phyloP scores from a whole-genome alignment of 176 grass and related monocot species.

The Typha latifolia region DNA sequence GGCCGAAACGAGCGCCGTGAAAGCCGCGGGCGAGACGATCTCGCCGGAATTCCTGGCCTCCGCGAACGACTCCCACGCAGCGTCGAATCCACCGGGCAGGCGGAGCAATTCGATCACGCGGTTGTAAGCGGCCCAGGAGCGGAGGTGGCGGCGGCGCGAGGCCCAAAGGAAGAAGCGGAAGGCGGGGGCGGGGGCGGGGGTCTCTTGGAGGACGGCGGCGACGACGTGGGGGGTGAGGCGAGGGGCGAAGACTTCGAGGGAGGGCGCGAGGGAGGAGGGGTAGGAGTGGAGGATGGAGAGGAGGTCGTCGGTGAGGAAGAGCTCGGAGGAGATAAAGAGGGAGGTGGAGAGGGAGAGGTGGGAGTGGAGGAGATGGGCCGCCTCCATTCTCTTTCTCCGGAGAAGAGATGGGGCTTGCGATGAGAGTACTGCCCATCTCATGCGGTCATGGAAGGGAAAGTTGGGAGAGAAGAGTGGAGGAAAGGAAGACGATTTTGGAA shows the following conservation, averaged over 20 bases:
- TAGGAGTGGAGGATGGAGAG: constrained; percentile 45
- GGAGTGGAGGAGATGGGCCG: constrained; percentile 36
- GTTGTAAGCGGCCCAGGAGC: constrained; percentile 31
- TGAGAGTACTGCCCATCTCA: constrained; percentile 50
- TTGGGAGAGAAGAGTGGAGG: not conserved
- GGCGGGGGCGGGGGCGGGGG: constrained; percentile 22
- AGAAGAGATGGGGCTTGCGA: constrained; percentile 15
- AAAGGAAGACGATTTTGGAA: not conserved
- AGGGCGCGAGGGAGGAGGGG: constrained; percentile 30
- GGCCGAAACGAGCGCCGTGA: constrained; percentile 51
- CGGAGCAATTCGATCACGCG: constrained; percentile 39
- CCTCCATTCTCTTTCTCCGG: constrained; percentile 13
- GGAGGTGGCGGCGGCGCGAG: constrained; percentile 39
- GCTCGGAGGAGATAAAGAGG: constrained; percentile 14
- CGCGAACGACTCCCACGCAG: constrained; percentile 43
- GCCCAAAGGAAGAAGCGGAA: constrained; percentile 78
- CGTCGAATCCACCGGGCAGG: constrained; percentile 22
- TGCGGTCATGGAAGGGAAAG: constrained; percentile 43
- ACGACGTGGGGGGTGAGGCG: constrained; percentile 43
- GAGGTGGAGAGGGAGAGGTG: constrained; percentile 16
- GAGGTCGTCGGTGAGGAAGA: constrained; percentile 37
- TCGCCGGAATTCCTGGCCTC: constrained; percentile 33
- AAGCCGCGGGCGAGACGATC: constrained; percentile 22
- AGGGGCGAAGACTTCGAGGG: constrained; percentile 41
- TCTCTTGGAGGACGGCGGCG: constrained; percentile 35